Conservation (phyloP, 2,329 filamentous ascomycete species). For the Ilyonectria mors-panacis region DNA sequence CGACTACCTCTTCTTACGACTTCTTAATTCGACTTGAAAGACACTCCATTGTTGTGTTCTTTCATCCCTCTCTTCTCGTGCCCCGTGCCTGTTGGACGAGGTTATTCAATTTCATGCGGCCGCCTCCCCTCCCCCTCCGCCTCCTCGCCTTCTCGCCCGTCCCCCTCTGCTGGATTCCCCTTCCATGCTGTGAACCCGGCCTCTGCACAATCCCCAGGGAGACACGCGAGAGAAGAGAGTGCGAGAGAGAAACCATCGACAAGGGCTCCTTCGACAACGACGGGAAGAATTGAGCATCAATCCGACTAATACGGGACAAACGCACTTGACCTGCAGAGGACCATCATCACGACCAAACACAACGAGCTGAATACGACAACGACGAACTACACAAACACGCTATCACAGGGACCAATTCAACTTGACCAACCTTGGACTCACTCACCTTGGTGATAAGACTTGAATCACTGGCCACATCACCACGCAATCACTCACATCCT, state of each 20-base stretch:
- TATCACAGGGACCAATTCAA: constrained; percentile 12
- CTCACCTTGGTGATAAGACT: background rate
- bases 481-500: background rate
- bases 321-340: constrained; percentile 4
- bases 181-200: constrained; percentile 30
- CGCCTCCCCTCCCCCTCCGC: constrained; percentile 33
- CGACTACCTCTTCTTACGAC: constrained; percentile 18
- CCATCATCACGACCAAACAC: constrained; percentile 19
- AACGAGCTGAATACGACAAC: constrained; percentile 16
- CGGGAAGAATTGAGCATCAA: constrained; percentile 7
- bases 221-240: constrained; percentile 20
- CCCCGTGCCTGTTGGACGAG: background rate
- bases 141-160: constrained; percentile 37
- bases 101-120: constrained; percentile 41
- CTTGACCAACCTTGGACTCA: background rate
- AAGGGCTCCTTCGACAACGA: background rate
- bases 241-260: constrained; percentile 7
- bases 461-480: constrained; percentile 2
- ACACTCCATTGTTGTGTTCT: constrained; percentile 23
- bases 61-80: constrained; percentile 21
- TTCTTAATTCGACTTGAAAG: constrained; percentile 17
- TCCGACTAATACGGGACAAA: constrained; percentile 11
- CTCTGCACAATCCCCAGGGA: constrained; percentile 24
- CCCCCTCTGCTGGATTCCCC: constrained; percentile 23
- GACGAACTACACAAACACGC: constrained; percentile 5